A percentile compares a stretch with the other conserved stretches of the same genome.
These are phyloP conservation scores for Karstenula rhodostoma DNA, from an alignment of 2,329 filamentous ascomycete species.

Conservation along the genomic window DNA sequence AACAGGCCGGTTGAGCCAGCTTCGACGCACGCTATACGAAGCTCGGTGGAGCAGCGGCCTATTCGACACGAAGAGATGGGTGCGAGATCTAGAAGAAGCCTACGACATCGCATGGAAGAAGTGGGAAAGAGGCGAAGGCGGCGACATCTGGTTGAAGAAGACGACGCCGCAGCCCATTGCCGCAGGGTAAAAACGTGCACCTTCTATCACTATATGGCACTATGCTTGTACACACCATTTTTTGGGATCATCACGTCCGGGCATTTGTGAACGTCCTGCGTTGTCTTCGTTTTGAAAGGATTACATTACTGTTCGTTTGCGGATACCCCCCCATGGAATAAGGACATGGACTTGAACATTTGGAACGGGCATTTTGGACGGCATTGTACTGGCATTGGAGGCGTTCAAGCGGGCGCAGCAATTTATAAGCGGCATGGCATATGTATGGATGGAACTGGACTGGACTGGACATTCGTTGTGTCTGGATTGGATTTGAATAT, in stretches of 20 bases:
- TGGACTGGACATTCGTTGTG: background rate
- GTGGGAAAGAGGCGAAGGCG: conserved; percentile 87
- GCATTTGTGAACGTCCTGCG: conserved; percentile 2
- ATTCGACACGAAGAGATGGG: conserved; percentile 93
- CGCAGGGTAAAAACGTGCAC: background rate
- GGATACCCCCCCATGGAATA: conserved; percentile 5
- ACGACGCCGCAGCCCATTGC: conserved; percentile 8
- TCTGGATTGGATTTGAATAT: too few relatives aligned
- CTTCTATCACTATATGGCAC: background rate
- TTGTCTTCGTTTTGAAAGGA: background rate
- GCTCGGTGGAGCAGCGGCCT: conserved; percentile 85
- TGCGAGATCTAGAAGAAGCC: conserved; percentile 84
- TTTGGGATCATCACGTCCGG: background rate
- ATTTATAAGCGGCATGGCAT: background rate
- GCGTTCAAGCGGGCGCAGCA: background rate
- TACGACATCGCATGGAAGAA: conserved; percentile 88
- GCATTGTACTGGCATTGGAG: background rate
- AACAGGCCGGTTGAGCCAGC: conserved; percentile 74
- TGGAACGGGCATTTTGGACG: background rate
- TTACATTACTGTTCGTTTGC: conserved; percentile 9
- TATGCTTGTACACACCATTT: background rate
- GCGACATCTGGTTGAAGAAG: conserved; percentile 81
- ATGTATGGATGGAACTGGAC: background rate
- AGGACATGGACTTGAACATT: background rate
- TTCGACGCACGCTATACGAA: conserved; percentile 83